phyloP scores from a whole-genome alignment of 352 stramenopile species.

The Phytophthora tubulina region DNA sequence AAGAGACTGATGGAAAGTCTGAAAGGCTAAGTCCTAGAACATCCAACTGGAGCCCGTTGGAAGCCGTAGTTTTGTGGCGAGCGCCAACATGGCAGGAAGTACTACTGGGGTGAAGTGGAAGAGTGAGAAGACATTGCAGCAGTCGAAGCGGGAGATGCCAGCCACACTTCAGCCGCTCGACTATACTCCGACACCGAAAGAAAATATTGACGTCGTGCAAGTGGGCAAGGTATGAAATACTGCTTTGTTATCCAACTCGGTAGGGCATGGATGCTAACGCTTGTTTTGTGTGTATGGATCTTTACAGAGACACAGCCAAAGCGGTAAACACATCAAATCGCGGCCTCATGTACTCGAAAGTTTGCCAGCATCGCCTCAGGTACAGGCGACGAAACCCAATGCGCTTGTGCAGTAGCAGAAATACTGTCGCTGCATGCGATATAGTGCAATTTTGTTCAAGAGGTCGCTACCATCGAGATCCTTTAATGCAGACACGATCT shows the following conservation, averaged over 20 bases:
- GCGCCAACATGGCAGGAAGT: conserved; percentile 39
- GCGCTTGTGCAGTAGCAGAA: conserved; percentile 5
- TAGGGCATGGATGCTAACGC: neutral
- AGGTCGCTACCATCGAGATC: neutral
- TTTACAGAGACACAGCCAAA: conserved; percentile 46
- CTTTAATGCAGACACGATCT: neutral
- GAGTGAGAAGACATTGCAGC: conserved; percentile 48
- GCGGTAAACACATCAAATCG: conserved; percentile 62
- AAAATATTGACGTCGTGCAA: conserved; percentile 64
- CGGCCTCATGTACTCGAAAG: conserved; percentile 70
- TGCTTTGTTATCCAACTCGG: neutral
- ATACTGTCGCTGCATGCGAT: conserved; percentile 3
- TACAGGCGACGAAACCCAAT: conserved; percentile 25
- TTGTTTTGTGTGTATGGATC: conserved; percentile 3
- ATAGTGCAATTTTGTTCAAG: conserved; percentile 29
- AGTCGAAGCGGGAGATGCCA: conserved; percentile 51
- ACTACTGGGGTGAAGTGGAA: conserved; percentile 46
- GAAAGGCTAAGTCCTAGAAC: neutral
- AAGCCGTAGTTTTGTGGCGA: neutral
- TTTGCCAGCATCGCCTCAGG: conserved; percentile 51
- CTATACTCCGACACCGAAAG: conserved; percentile 68
- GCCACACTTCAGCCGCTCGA: conserved; percentile 69
- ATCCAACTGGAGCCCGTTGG: conserved; percentile 10
- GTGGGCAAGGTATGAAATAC: conserved; percentile 55
- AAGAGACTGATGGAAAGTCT: conserved; percentile 1